Base-by-base conservation (phyloP, 257 asterid genomes). In the Solanum sparsipilum region DNA sequence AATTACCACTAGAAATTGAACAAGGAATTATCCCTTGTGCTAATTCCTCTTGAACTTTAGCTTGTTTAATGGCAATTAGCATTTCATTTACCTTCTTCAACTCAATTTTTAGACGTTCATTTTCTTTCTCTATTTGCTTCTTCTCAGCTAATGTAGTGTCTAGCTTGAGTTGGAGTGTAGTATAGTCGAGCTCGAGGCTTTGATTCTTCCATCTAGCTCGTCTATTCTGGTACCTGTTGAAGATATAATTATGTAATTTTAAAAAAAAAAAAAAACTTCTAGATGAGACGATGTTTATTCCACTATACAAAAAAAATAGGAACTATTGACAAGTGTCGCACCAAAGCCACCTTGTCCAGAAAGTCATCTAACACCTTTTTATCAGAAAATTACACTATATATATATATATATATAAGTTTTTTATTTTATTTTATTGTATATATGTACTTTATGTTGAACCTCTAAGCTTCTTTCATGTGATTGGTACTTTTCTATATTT, bases 151-250 rank as follows among this genome's bases (percentile, higher is more conserved):
- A 71, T 27, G 95, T 93, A n/a, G 92, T 89, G 2, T 95, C 96
- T 0, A 96, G 94, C 89, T 90, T 90, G 2, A 83, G 82, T 84
- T 95, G 98, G 20, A 95, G 91, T 13, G 95, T 91, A 79, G 91
- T 89, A 86, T 90, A 89, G 90, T 94, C 98, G 0, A 94, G 87
- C 25, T 95, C 99, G 6, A 96, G 94, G 86, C 93, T 94, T 91
- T 96, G 98, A 56, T 88, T 95, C 95, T 93, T 95, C 99, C 98
- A 95, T 2, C 99, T 90, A 13, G 98, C 98, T 20, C 98, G 85
- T 89, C 91, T 94, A 92, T 96, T 96, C 84, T 96, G 99, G 74
- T 95, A 81, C 68, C 85, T 81, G 38, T 46, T 5, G 10, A 29
- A 27, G 4, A 46, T 0, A 46, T 81, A 79, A 44, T 79, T 44